Evolutionary conservation across 2,329 filamentous ascomycete genomes (phyloP).

Genomic region (Cladophialophora exuberans): DNA sequence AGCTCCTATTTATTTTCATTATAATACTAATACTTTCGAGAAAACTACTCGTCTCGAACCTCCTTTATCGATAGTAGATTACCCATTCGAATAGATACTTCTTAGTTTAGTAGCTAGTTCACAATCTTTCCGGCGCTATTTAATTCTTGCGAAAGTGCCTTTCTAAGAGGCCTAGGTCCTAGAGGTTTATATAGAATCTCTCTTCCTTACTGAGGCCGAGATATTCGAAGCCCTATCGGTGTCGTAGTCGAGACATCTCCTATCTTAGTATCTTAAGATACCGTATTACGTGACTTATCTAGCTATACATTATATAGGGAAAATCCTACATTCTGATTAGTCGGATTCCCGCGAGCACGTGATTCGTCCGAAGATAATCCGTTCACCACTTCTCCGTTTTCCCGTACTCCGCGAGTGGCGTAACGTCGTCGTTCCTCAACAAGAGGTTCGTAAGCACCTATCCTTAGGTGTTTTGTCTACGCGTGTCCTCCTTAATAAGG

Average conservation of each 20-base stretch:
- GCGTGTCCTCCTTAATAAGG: not conserved
- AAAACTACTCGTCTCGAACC: not conserved
- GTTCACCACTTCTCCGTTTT: not conserved
- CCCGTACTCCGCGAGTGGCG: not conserved
- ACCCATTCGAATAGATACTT: not conserved
- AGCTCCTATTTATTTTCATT: not conserved
- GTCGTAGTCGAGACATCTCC: not conserved
- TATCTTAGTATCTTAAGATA: not conserved
- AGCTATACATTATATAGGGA: conserved; percentile 1
- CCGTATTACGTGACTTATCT: not conserved
- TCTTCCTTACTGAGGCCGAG: not conserved
- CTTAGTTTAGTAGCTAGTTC: not conserved
- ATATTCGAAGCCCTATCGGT: not conserved
- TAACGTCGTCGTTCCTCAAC: not conserved
- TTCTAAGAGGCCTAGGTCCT: not conserved
- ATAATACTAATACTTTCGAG: not conserved
- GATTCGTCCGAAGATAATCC: not conserved
- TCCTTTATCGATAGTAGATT: not conserved
- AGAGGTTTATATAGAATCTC: not conserved
- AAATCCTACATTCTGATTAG: not conserved
- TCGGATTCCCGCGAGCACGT: not conserved
- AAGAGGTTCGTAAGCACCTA: not conserved
- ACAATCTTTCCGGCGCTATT: conserved; percentile 4
- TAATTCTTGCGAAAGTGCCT: not conserved
- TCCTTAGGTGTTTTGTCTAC: not conserved